Evolutionary conservation across 257 asterid species (phyloP).

Genomic region (Fraxinus anomala): DNA sequence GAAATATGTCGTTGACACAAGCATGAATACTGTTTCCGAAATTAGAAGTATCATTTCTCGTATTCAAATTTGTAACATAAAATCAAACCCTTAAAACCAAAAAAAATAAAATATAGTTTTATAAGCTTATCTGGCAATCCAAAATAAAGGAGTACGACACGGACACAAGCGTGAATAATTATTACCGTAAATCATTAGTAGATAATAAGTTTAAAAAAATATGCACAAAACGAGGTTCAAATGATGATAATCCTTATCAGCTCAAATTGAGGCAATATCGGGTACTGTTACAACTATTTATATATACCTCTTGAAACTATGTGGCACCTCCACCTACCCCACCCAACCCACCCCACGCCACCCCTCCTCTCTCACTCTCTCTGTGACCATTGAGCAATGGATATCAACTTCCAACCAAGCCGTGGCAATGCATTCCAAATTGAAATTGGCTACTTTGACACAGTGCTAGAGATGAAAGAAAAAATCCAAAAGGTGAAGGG

Average conservation of each 20-base stretch:
- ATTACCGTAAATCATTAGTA: background rate
- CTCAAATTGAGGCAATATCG: background rate
- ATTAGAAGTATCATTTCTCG: background rate
- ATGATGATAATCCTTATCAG: background rate
- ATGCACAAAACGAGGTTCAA: background rate
- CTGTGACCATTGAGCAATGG: slow-evolving; percentile 39
- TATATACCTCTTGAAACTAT: background rate
- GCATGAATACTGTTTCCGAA: background rate
- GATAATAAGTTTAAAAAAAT: too few relatives aligned
- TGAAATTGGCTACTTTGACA: slow-evolving; percentile 69
- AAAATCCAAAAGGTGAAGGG: slow-evolving; percentile 47
- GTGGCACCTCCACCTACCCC: background rate
- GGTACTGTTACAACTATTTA: slow-evolving; percentile 29
- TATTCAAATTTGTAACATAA: background rate
- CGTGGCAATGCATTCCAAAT: slow-evolving; percentile 46
- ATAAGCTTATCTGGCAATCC: background rate
- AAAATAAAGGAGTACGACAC: background rate
- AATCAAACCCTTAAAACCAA: background rate
- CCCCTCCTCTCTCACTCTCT: background rate
- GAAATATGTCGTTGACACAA: background rate
- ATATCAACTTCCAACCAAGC: slow-evolving; percentile 49
- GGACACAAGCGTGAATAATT: background rate
- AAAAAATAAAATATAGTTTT: too few relatives aligned
- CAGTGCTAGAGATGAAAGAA: slow-evolving; percentile 65
- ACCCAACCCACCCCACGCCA: too few relatives aligned